Evolutionary conservation across 257 asterid genomes (phyloP), one percentile per base, ranked within the genome.

Genomic region (Dorcoceras hygrometricum): DNA sequence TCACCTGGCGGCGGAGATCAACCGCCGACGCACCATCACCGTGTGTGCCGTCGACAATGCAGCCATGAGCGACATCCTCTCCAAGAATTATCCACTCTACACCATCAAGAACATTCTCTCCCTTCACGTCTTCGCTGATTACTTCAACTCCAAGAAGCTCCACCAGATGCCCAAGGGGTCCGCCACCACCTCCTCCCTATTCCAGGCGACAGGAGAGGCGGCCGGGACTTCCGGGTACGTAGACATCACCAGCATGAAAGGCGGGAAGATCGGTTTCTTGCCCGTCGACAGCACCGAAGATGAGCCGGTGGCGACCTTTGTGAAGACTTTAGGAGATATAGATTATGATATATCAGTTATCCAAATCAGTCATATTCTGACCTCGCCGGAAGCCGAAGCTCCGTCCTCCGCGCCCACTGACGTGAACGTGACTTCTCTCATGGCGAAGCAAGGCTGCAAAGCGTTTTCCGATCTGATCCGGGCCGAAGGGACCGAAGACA

Each of bases 331-430:
- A 0, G 27, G 70, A 4, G 89, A 84, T 24, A 11, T 72, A 20
- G 82, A 83, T 6, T 84, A 81, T 58, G 71, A 70, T 20, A 69
- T 84, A 79, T 84, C 48, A 1, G 89, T 90, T 0, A 81, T 93
- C 24, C 97, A 93, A 59, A 90, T 93, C 70, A 88, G 95, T 48
- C 77, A 73, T 46, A 59, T 81, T 0, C 63, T 93, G 16, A 23
- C 86, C 14, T 88, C 96, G 10, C 85, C 95, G 26, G 97, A 89
- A 59, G 97, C 97, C 11, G 96, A 83, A 68, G 97, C 97, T 6
- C 97, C 97, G 0, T 59, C 86, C 2, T 83, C 82, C 32, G 74
- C 79, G 0, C 95, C 96, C 3, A 7, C 71, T 11, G 94, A 87
- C 8, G 9, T 88, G 50, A 90, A 93, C 11, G 53, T 93, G 0